Conservation (phyloP, 805 yeast genomes). For the Ascoidea asiatica region DNA sequence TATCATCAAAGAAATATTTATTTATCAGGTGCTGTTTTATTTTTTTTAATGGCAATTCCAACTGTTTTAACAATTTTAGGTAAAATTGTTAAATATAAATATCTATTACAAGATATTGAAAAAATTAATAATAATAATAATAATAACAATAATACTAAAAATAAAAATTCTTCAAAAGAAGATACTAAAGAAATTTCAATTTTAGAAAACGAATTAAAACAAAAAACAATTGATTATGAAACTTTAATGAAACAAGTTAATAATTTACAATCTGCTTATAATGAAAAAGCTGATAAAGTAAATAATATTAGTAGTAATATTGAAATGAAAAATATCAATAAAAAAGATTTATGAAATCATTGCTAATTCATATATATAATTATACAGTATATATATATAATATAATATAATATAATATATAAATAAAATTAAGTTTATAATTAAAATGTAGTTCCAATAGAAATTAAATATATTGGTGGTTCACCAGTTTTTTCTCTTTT, state of each 20-base stretch:
- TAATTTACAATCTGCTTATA: constrained; percentile 36
- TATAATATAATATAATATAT: too few relatives aligned
- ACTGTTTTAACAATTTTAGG: constrained; percentile 39
- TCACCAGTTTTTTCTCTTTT: constrained; percentile 36
- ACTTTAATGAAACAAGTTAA: constrained; percentile 36
- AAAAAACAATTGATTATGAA: constrained; percentile 29
- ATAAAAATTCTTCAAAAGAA: constrained; percentile 9
- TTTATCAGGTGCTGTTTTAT: constrained; percentile 49
- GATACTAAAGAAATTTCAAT: constrained; percentile 18
- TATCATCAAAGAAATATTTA: constrained; percentile 52
- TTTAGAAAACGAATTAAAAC: constrained; percentile 22
- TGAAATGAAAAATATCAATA: not conserved
- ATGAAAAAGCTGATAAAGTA: constrained; percentile 22
- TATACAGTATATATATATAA: too few relatives aligned
- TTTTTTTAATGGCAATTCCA: constrained; percentile 37
- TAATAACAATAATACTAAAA: constrained; percentile 9
- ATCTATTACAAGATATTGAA: constrained; percentile 14
- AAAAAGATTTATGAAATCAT: too few relatives aligned
- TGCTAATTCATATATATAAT: too few relatives aligned
- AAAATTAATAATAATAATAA: constrained; percentile 6
- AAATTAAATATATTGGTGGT: constrained; percentile 48
- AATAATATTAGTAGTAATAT: constrained; percentile 6
- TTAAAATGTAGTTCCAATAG: constrained; percentile 56
- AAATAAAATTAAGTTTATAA: too few relatives aligned
- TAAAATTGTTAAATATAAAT: constrained; percentile 37